Evolutionary conservation across 148 eudicot species (phyloP).

Genomic region (Dysphania ambrosioides): DNA sequence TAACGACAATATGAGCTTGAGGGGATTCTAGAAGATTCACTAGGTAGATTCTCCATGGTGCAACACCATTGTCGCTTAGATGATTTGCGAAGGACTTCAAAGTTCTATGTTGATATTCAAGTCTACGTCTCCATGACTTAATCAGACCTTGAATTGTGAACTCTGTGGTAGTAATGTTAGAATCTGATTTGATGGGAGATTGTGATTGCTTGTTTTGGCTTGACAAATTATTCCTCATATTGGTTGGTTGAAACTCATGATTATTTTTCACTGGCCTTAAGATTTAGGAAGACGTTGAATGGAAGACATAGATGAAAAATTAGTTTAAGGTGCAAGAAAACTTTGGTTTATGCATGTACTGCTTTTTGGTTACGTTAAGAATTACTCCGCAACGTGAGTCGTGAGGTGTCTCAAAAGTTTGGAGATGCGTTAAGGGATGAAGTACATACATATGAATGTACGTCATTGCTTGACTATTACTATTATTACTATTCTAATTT

Average conservation of each 20-base stretch:
- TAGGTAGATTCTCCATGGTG: conserved; percentile 33
- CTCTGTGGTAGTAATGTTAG: conserved; percentile 9
- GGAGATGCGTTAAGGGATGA: conserved; percentile 6
- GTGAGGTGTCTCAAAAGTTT: neutral
- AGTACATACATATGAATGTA: conserved; percentile 1
- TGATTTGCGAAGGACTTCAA: neutral
- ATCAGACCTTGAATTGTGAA: conserved; percentile 31
- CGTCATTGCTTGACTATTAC: neutral
- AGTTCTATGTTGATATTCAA: conserved; percentile 15
- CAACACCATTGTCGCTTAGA: conserved; percentile 4
- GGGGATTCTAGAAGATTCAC: conserved; percentile 36
- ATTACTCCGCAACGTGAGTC: too few relatives aligned
- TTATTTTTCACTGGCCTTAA: neutral
- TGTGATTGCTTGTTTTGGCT: neutral
- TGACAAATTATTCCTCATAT: neutral
- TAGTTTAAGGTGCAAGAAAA: conserved; percentile 15
- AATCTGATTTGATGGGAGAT: neutral
- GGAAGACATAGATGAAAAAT: neutral
- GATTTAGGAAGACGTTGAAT: neutral
- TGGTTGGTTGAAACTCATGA: neutral
- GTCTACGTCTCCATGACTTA: conserved; percentile 30
- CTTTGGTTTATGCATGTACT: neutral
- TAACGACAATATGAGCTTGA: conserved; percentile 31
- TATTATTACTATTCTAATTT: too few relatives aligned
- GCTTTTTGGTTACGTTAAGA: neutral